Evolutionary conservation across 495 filamentous ascomycete species (phyloP), one percentile per base, ranked within the genome.

Genomic region (Penicillium chermesinum): DNA sequence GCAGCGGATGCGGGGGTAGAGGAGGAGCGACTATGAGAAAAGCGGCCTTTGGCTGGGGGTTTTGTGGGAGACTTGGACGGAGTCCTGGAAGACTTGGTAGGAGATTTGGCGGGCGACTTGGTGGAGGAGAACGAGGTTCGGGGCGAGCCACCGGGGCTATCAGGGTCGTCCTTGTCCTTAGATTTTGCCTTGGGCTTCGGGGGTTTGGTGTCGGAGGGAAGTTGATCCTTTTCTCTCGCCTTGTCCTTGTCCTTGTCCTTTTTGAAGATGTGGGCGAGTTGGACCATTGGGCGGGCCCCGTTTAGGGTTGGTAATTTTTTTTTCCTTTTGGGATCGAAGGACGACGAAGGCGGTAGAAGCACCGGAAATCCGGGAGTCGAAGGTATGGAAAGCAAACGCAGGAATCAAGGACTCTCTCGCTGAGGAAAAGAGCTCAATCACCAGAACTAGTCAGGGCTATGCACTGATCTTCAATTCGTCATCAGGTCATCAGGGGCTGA

Each of bases 311-410:
- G 46, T 32, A 32, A 48, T 52, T 58, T 58, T 58, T 58, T 61
- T 51, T 54, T 63, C 52, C 61, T 63, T 53, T 53, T 46, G 41
- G 55, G 57, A 58, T 74, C 68, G 71, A 74, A 74, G 58, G 53
- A 49, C 62, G 59, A 63, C 69, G 71, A 74, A 74, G 65, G 70
- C 69, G 71, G 70, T 73, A 65, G 71, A 74, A 70, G 34, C 50
- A 27, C 52, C 36, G 51, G 41, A 40, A 18, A 21, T 42, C 41
- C 22, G 39, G 25, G 25, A 30, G 36, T 22, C 39, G 19, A 20
- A 33, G 22, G 6, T 7, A 41, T 41, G 39, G 47, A 9, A 30
- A 30, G 25, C 25, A 30, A 30, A 30, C 25, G 25, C 25, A 5
- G 25, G 10, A 10, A 30, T n/a, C n/a, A n/a, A n/a, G n/a, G n/a